Percentiles rank a stretch among this genome's conserved stretches.
Conservation (phyloP, 768 basidiomycete genomes). For the Tricholoma sp. region DNA sequence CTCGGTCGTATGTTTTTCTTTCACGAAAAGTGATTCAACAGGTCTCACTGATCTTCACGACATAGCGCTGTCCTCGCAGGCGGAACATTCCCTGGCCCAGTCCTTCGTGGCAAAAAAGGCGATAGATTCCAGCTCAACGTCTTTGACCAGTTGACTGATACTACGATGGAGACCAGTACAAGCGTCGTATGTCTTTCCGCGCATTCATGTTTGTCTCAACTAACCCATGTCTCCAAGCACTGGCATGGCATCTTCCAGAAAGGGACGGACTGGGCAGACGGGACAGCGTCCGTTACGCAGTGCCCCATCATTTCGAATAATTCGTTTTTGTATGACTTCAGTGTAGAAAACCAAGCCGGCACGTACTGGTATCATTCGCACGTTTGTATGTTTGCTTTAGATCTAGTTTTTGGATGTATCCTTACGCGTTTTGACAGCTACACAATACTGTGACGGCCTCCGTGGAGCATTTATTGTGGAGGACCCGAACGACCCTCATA, state of each 20-base stretch:
- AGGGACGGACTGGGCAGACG: slow-evolving; percentile 27
- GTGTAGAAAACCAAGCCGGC: slow-evolving; percentile 15
- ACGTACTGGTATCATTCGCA: slow-evolving; percentile 26
- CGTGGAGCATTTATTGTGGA: slow-evolving; percentile 33
- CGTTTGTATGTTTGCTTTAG: slow-evolving; percentile 12
- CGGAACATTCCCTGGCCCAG: slow-evolving; percentile 21
- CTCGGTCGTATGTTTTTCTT: slow-evolving; percentile 9
- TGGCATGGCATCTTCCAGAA: slow-evolving; percentile 46
- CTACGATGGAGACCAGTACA: slow-evolving; percentile 13
- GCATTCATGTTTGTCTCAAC: slow-evolving; percentile 1
- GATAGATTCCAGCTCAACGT: slow-evolving; percentile 19
- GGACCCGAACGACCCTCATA: slow-evolving; percentile 29
- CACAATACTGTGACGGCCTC: slow-evolving; percentile 46
- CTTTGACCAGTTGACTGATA: slow-evolving; percentile 13
- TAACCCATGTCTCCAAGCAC: slow-evolving; percentile 14
- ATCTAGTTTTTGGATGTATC: background rate
- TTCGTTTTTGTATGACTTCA: slow-evolving; percentile 34
- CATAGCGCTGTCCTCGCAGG: slow-evolving; percentile 20
- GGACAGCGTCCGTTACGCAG: slow-evolving; percentile 32
- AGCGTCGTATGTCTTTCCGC: slow-evolving; percentile 10
- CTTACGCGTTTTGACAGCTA: slow-evolving; percentile 22
- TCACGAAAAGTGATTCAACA: background rate
- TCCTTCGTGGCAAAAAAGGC: slow-evolving; percentile 23
- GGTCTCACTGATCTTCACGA: background rate
- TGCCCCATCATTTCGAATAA: slow-evolving; percentile 33